Evolutionary conservation across 257 asterid genomes (phyloP).

Genomic region (Capsicum pubescens): DNA sequence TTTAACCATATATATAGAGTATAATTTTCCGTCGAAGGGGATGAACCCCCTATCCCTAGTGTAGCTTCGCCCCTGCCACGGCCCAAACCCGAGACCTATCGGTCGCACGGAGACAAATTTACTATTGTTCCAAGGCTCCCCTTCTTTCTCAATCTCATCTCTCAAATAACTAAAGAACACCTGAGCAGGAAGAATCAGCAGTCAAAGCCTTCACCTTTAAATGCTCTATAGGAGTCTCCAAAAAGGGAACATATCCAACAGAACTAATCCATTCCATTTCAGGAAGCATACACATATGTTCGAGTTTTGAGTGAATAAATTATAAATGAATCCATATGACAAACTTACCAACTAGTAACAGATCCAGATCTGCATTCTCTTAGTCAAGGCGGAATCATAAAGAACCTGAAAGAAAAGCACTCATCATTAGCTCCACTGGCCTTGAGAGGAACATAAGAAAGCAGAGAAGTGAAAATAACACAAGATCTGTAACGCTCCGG

Average conservation of each 20-base stretch:
- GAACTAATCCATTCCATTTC: background rate
- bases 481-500: background rate
- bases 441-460: constrained; percentile 2
- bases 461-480: background rate
- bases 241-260: background rate
- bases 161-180: constrained; percentile 1
- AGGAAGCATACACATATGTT: constrained; percentile 2
- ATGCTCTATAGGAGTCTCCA: background rate
- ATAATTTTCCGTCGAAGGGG: too few species aligned
- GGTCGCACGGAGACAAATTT: background rate
- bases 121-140: background rate
- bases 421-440: background rate
- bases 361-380: constrained; percentile 14
- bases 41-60: too few species aligned
- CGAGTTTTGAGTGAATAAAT: background rate
- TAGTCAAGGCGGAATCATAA: constrained; percentile 17
- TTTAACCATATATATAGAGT: too few species aligned
- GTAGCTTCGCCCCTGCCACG: background rate
- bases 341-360: background rate
- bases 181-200: background rate
- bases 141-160: background rate
- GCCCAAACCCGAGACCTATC: background rate
- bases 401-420: constrained; percentile 21
- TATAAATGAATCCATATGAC: background rate
- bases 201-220: background rate